Percentiles rank a stretch among this genome's conserved stretches.
Conservation (phyloP, 441 rosid species). For the Pelargonium fulgidum region DNA sequence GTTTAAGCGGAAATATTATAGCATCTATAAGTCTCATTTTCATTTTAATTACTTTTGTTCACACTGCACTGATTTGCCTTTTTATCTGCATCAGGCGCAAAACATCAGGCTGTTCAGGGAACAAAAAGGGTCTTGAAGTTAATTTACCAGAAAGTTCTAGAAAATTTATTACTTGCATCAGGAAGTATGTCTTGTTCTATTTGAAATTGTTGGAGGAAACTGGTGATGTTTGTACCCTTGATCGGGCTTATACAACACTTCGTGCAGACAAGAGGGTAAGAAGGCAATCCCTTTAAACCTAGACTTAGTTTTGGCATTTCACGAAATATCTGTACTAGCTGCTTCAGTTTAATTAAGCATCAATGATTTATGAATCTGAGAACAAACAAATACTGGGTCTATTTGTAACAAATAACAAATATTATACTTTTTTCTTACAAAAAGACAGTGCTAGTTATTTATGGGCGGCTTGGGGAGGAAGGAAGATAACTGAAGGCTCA, state of each 20-base stretch:
- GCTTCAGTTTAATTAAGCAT: slow-evolving; percentile 7
- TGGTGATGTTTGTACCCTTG: slow-evolving; percentile 73
- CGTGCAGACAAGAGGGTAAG: slow-evolving; percentile 89
- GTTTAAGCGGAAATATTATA: not conserved
- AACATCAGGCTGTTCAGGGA: slow-evolving; percentile 70
- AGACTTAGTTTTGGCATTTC: slow-evolving; percentile 15
- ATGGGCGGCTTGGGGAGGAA: slow-evolving; percentile 4
- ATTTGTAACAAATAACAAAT: not conserved
- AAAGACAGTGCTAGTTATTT: not conserved
- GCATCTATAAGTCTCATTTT: not conserved
- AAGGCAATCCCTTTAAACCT: slow-evolving; percentile 15
- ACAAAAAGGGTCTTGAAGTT: slow-evolving; percentile 86
- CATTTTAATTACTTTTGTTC: not conserved
- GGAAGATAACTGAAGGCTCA: not conserved
- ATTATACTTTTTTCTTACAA: too few relatives aligned
- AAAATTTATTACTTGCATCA: slow-evolving; percentile 90
- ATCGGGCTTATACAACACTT: slow-evolving; percentile 79
- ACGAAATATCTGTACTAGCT: slow-evolving; percentile 9
- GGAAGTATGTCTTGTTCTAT: slow-evolving; percentile 83
- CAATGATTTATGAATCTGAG: slow-evolving; percentile 5
- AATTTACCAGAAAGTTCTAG: slow-evolving; percentile 95
- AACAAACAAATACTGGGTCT: not conserved
- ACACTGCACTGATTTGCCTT: slow-evolving; percentile 16
- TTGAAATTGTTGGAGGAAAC: slow-evolving; percentile 87
- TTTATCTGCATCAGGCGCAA: slow-evolving; percentile 56